These are phyloP conservation scores for Pseudogymnoascus sp. DNA, from an alignment of 2,329 filamentous ascomycete species.

Conservation along the genomic window DNA sequence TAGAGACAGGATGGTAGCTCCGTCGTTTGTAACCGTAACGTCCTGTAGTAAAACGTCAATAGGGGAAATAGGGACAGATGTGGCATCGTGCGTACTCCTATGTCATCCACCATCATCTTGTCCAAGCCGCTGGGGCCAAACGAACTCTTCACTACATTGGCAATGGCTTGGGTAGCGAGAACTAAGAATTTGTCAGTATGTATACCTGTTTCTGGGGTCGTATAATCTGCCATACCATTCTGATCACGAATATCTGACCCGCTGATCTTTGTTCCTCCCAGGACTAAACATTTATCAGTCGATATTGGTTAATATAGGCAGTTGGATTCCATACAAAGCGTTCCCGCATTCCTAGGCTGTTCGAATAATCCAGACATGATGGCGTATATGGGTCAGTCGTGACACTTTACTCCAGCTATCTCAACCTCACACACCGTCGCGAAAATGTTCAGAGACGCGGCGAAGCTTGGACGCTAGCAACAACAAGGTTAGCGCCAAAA, in stretches of 20 bases:
- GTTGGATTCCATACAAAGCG: slow-evolving; percentile 56
- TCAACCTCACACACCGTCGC: slow-evolving; percentile 11
- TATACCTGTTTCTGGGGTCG: slow-evolving; percentile 4
- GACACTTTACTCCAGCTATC: slow-evolving; percentile 12
- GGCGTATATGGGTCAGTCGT: slow-evolving; percentile 15
- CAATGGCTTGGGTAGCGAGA: slow-evolving; percentile 88
- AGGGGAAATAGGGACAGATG: slow-evolving; percentile 4
- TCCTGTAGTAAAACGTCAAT: slow-evolving; percentile 47
- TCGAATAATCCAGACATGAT: slow-evolving; percentile 93
- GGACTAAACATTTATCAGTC: slow-evolving; percentile 46
- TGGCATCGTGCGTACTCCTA: slow-evolving; percentile 57
- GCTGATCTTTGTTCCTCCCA: slow-evolving; percentile 95
- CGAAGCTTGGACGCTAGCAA: slow-evolving; percentile 12
- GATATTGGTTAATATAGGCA: slow-evolving; percentile 20
- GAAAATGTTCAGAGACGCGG: slow-evolving; percentile 15
- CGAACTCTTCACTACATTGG: slow-evolving; percentile 98
- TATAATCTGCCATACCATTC: slow-evolving; percentile 55
- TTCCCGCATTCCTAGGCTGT: slow-evolving; percentile 83
- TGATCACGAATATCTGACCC: slow-evolving; percentile 94
- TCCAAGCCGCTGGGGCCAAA: slow-evolving; percentile 95
- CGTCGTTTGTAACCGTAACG: slow-evolving; percentile 98
- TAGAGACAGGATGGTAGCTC: slow-evolving; percentile 89
- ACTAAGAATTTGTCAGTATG: slow-evolving; percentile 43
- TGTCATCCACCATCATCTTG: slow-evolving; percentile 99
- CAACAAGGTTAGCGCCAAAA: not conserved